These are phyloP conservation scores for Daphne laureola DNA, from an alignment of 441 rosid genomes.

Conservation along the genomic window DNA sequence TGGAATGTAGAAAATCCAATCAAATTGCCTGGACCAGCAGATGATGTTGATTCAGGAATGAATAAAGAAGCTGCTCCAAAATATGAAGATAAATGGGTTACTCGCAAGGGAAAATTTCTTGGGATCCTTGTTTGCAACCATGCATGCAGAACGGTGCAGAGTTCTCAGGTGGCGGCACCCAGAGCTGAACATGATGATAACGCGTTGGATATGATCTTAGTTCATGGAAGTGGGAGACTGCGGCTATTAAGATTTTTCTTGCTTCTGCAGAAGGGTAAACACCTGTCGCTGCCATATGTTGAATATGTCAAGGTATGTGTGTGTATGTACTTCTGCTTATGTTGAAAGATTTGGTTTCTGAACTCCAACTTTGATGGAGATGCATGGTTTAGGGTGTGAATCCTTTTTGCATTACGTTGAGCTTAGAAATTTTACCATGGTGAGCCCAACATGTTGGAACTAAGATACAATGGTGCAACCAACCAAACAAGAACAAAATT, in stretches of 20 bases:
- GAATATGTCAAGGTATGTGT: conserved; percentile 80
- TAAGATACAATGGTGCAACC: too few species aligned
- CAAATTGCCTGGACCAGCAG: conserved; percentile 75
- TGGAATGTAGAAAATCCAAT: conserved; percentile 84
- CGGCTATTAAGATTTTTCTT: conserved; percentile 75
- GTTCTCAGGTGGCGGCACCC: conserved; percentile 97
- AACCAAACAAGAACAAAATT: too few species aligned
- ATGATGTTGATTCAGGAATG: conserved; percentile 55
- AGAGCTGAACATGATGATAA: conserved; percentile 81
- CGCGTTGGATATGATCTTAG: conserved; percentile 80
- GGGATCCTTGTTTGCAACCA: conserved; percentile 93
- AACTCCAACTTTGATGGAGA: too few species aligned
- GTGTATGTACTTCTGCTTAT: conserved; percentile 8
- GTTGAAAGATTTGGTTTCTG: neutral
- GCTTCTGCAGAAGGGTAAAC: conserved; percentile 79
- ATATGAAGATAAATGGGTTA: conserved; percentile 67
- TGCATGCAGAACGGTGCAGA: conserved; percentile 91
- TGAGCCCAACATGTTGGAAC: too few species aligned
- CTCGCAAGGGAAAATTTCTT: conserved; percentile 73
- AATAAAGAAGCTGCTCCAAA: conserved; percentile 46
- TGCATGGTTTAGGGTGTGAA: too few species aligned
- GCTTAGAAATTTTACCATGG: too few species aligned
- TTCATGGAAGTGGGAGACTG: conserved; percentile 85
- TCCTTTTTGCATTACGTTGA: too few species aligned
- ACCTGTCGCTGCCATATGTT: conserved; percentile 87